phyloP scores from a whole-genome alignment of 2,329 filamentous ascomycete species.

The Penicillium rolfsii region DNA sequence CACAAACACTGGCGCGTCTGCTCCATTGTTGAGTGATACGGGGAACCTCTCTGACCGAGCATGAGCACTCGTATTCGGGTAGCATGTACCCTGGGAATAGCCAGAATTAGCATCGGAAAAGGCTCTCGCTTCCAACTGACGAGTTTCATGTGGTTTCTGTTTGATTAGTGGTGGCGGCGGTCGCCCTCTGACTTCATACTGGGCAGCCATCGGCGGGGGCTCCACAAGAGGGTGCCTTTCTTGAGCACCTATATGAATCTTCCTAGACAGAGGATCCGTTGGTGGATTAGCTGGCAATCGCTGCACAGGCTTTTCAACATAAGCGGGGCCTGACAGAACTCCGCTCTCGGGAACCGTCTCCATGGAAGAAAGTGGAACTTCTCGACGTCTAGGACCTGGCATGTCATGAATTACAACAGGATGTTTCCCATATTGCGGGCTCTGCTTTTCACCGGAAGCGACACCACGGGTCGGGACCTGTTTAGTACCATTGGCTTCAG shows the following conservation, averaged over 20 bases:
- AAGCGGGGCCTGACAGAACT: conserved; percentile 19
- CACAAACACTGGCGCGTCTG: conserved; percentile 39
- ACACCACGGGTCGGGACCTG: conserved; percentile 17
- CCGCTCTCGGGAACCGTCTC: conserved; percentile 19
- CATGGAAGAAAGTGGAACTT: conserved; percentile 12
- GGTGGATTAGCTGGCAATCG: conserved; percentile 12
- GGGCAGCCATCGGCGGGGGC: conserved; percentile 12
- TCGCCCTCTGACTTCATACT: conserved; percentile 15
- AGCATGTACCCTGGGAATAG: conserved; percentile 26
- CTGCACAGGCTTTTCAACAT: conserved; percentile 19
- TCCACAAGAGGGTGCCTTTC: conserved; percentile 20
- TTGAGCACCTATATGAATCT: conserved; percentile 19
- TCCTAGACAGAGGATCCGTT: conserved; percentile 14
- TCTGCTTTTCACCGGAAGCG: conserved; percentile 19
- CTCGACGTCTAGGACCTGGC: conserved; percentile 18
- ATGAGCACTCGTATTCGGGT: conserved; percentile 28
- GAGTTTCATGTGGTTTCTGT: conserved; percentile 30
- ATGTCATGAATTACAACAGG: conserved; percentile 25
- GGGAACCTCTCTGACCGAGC: conserved; percentile 24
- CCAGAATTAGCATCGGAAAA: conserved; percentile 27
- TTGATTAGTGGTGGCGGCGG: conserved; percentile 30
- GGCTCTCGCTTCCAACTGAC: conserved; percentile 23
- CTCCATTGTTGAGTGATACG: conserved; percentile 22
- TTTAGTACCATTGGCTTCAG: conserved; percentile 28
- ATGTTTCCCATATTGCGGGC: conserved; percentile 24